Base-by-base conservation (phyloP, 1,284 basidiomycete species). In the Cryptococcus hybrid region DNA sequence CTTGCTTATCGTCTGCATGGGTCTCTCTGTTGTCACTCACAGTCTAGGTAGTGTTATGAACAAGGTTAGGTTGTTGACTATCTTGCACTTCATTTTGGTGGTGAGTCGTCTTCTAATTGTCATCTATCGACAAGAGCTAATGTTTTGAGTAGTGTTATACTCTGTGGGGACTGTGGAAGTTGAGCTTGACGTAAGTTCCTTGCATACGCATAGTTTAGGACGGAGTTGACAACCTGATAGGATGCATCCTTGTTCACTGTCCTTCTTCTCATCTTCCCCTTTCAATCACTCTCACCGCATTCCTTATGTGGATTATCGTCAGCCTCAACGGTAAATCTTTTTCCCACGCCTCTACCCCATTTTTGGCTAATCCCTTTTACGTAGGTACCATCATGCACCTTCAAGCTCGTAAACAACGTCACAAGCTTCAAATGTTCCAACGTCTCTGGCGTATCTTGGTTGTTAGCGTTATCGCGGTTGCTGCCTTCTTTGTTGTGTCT, bases 301-400 rank as follows among this genome's bases (percentile, higher is more conserved):
- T 98, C 82, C 83, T 98, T 46, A 84, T 95, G 69, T 98, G 95
- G 95, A 98, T 93, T 58, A 86, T 93, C 78, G 87, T 92, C 73
- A 84, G 88, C n/a, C 80, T 93, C 55, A 91, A 92, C 67, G 86
- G 86, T 18, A 18, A 18, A 18, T 18, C 18, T 18, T 18, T 18
- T 18, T 18, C 18, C 18, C 18, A 18, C 18, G 18, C 18, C 18
- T 18, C 18, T 18, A 18, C 18, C 18, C 18, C 18, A 18, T 18
- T 18, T 18, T 18, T 18, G 18, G 18, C 18, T 18, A 18, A 18
- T 18, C 18, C 18, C 18, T 18, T 18, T 18, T 18, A 18, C 2
- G 18, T 18, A 18, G 18, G 18, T 34, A 95, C 93, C 0, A 93
- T 95, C 72, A 78, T 84, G 6, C 89, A 95, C 73, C 84, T 97